Evolutionary conservation across 169 alveolate genomes (phyloP).

Genomic region (Eimeria brunetti): DNA sequence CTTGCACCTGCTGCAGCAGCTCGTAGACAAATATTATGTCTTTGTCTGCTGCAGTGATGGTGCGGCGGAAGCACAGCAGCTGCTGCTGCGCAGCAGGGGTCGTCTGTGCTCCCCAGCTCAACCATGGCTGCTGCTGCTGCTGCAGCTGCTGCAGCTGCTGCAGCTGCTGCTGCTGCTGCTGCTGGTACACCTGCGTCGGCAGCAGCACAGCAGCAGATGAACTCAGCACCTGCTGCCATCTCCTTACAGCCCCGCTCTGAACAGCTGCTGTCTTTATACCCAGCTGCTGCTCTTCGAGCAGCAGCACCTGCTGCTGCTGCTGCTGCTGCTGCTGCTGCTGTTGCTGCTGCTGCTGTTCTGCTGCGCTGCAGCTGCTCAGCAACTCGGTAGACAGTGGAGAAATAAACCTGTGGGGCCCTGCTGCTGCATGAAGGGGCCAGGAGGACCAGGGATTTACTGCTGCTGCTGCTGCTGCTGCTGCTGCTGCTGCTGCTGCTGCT

Average conservation of each 20-base stretch:
- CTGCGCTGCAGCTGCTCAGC: neutral
- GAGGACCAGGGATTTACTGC: neutral
- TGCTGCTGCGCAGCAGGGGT: neutral
- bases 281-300: neutral
- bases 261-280: neutral
- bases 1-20: conserved; percentile 7
- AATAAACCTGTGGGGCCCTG: neutral
- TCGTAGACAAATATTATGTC: neutral
- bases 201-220: neutral
- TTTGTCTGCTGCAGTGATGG: neutral
- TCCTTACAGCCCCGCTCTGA: neutral
- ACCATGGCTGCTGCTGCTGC: neutral
- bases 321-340: conserved; percentile 30
- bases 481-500: neutral
- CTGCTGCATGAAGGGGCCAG: neutral
- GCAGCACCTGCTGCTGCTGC: conserved; percentile 15
- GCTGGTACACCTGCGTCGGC: neutral
- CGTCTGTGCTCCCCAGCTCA: neutral
- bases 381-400: neutral
- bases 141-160: neutral
- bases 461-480: neutral
- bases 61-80: neutral
- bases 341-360: neutral
- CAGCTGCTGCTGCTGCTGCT: neutral
- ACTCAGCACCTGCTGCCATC: neutral